Evolutionary conservation across 2,329 filamentous ascomycete species (phyloP).

Genomic region (Onygenales sp.): DNA sequence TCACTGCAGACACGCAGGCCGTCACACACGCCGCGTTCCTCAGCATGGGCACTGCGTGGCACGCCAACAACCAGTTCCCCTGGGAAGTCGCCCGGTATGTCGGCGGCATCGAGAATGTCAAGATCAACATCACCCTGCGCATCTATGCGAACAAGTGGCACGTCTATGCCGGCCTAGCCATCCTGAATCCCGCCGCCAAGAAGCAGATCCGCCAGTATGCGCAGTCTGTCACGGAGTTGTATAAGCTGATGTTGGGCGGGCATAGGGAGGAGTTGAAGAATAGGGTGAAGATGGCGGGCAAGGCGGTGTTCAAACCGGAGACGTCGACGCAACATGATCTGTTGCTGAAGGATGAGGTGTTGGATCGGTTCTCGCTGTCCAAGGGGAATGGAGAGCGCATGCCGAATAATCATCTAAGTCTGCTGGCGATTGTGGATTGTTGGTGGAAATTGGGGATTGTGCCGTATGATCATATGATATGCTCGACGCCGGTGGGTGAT

Average conservation of each 20-base stretch:
- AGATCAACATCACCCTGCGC: constrained; percentile 94
- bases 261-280: constrained; percentile 62
- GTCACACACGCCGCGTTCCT: constrained; percentile 96
- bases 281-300: constrained; percentile 71
- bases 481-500: constrained; percentile 68
- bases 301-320: constrained; percentile 52
- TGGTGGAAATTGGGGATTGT: constrained; percentile 92
- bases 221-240: constrained; percentile 81
- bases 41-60: constrained; percentile 97
- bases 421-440: constrained; percentile 96
- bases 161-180: constrained; percentile 94
- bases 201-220: constrained; percentile 94
- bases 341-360: constrained; percentile 65
- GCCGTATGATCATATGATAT: constrained; percentile 99
- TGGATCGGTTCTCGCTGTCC: constrained; percentile 82
- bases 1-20: constrained; percentile 95
- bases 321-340: constrained; percentile 49
- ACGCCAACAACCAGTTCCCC: constrained; percentile 87
- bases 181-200: constrained; percentile 86
- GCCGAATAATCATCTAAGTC: constrained; percentile 86
- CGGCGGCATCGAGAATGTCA: constrained; percentile 96
- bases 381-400: constrained; percentile 56
- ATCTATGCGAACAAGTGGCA: constrained; percentile 99
- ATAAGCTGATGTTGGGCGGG: constrained; percentile 92
- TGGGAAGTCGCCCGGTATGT: constrained; percentile 96